phyloP scores from a whole-genome alignment of 345 rosid species.

The Schrenkiella parvula region DNA sequence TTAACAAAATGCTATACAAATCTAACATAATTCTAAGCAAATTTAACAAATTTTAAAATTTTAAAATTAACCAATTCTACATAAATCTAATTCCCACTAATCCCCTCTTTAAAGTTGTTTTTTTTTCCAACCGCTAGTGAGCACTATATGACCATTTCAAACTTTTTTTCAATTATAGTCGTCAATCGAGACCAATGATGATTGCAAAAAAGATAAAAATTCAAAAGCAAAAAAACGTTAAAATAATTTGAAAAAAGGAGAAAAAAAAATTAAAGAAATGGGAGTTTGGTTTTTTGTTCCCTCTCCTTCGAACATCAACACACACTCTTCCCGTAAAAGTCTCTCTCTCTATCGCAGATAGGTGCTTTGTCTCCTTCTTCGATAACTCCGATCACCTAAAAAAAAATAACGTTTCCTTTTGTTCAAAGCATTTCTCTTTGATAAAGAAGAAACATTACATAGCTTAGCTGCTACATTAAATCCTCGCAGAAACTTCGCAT shows the following conservation, averaged over 20 bases:
- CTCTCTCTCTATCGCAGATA: conserved; percentile 30
- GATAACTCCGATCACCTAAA: conserved; percentile 33
- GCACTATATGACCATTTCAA: conserved; percentile 5
- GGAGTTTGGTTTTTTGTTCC: conserved; percentile 33
- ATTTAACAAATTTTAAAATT: no score
- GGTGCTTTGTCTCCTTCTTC: conserved; percentile 37
- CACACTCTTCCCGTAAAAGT: conserved; percentile 35
- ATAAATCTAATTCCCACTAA: no score
- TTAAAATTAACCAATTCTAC: no score
- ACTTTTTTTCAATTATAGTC: not conserved
- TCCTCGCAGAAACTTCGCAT: not conserved
- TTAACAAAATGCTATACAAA: no score
- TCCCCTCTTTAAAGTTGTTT: no score
- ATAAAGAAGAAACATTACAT: not conserved
- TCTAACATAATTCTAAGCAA: no score
- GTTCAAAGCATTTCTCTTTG: conserved; percentile 24
- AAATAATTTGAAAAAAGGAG: not conserved
- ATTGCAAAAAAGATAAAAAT: not conserved
- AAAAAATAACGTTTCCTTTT: not conserved
- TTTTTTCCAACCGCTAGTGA: not conserved
- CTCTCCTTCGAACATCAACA: conserved; percentile 25
- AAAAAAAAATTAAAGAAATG: not conserved
- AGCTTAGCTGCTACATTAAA: not conserved
- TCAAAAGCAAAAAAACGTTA: not conserved
- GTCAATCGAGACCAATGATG: conserved; percentile 1